Percentiles rank a stretch among this genome's conserved stretches.
Evolutionary conservation across 2,329 filamentous ascomycete genomes (phyloP).

Genomic region (Zasmidium citrigriseum): DNA sequence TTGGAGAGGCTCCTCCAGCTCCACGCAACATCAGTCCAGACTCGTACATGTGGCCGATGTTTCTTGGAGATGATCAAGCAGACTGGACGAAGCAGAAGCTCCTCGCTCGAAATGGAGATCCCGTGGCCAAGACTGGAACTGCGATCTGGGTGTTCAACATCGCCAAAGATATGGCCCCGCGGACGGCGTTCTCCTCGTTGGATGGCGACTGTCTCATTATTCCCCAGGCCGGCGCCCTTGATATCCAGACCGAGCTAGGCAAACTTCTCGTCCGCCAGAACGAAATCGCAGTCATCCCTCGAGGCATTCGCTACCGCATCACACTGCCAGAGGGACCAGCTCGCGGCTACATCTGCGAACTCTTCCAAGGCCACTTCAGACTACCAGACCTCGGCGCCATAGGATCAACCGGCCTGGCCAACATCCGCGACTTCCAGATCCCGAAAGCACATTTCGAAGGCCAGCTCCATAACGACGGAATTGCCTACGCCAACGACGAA

Average conservation of each 20-base stretch:
- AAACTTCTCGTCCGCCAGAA: constrained; percentile 63
- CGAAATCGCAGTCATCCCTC: constrained; percentile 64
- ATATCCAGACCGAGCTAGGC: constrained; percentile 68
- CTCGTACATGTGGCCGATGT: constrained; percentile 20
- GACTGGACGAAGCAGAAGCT: constrained; percentile 65
- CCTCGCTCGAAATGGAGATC: constrained; percentile 76
- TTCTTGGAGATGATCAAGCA: constrained; percentile 44
- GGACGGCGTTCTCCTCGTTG: constrained; percentile 76
- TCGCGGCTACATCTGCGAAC: constrained; percentile 65
- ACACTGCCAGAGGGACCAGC: constrained; percentile 58
- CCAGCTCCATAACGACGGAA: constrained; percentile 1
- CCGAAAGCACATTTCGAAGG: constrained; percentile 59
- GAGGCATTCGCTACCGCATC: constrained; percentile 62
- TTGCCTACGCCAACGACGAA: constrained; percentile 5
- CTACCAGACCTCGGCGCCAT: constrained; percentile 66
- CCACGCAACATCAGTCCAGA: constrained; percentile 14
- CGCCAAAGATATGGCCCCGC: constrained; percentile 71
- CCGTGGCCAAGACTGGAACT: constrained; percentile 72
- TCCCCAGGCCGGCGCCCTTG: constrained; percentile 62
- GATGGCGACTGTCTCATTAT: constrained; percentile 69
- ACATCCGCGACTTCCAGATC: constrained; percentile 62
- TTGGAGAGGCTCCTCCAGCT: constrained; percentile 2
- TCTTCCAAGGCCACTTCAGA: constrained; percentile 63
- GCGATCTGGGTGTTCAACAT: constrained; percentile 79
- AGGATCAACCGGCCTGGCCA: constrained; percentile 65